These are phyloP conservation scores for Naganishia antarctica DNA, from an alignment of 768 basidiomycete genomes.

Conservation along the genomic window DNA sequence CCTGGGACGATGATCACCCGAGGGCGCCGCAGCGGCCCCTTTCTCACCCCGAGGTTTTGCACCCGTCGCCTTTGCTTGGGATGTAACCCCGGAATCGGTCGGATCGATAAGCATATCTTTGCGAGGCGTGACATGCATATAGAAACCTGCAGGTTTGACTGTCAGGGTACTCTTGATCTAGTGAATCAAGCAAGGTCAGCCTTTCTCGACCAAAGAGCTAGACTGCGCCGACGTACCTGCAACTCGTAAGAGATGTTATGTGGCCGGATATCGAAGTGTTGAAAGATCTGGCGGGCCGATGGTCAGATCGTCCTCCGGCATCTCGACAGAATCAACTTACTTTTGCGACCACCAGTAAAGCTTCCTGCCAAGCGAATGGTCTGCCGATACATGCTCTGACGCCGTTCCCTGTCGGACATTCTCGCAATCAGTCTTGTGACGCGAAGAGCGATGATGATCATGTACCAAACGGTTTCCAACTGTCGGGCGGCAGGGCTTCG, in stretches of 20 bases:
- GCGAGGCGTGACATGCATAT: slow-evolving; percentile 52
- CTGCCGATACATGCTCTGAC: slow-evolving; percentile 50
- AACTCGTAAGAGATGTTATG: slow-evolving; percentile 54
- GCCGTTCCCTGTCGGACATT: slow-evolving; percentile 50
- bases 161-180: slow-evolving; percentile 52
- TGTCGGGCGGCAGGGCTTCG: slow-evolving; percentile 52
- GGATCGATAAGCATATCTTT: slow-evolving; percentile 20
- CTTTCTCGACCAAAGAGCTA: too few species aligned
- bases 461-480: slow-evolving; percentile 32
- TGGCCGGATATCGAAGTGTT: slow-evolving; percentile 54
- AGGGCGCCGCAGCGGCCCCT: slow-evolving; percentile 22
- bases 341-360: slow-evolving; percentile 51
- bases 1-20: not conserved
- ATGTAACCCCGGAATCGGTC: not conserved
- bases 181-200: too few species aligned
- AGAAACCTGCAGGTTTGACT: slow-evolving; percentile 54
- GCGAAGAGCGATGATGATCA: not conserved
- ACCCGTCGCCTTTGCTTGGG: not conserved
- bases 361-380: slow-evolving; percentile 56
- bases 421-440: slow-evolving; percentile 40
- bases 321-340: slow-evolving; percentile 6
- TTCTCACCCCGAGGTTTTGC: not conserved
- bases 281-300: slow-evolving; percentile 46
- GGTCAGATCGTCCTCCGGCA: too few species aligned
- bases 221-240: not conserved